Conservation (phyloP, 2,329 filamentous ascomycete genomes). For the Ascosphaera apis region DNA sequence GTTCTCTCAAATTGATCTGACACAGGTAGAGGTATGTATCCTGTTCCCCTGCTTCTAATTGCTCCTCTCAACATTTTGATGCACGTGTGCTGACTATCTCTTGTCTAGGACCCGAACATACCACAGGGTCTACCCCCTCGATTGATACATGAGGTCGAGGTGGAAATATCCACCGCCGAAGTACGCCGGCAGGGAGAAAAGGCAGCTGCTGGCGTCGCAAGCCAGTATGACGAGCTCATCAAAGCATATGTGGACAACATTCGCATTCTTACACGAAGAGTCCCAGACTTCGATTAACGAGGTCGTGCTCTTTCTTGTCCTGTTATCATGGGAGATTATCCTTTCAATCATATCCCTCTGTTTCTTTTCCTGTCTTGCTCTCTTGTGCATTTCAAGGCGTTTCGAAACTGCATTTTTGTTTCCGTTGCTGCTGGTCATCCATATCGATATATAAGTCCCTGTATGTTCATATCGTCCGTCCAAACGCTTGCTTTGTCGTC, state of each 20-base stretch:
- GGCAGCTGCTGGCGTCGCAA: conserved; percentile 15
- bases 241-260: conserved; percentile 28
- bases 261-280: conserved; percentile 20
- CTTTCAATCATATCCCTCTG: too few species aligned
- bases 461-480: too few species aligned
- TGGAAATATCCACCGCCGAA: conserved; percentile 24
- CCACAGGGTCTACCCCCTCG: conserved; percentile 3
- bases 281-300: conserved; percentile 8
- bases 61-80: not conserved
- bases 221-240: conserved; percentile 23
- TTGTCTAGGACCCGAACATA: too few species aligned
- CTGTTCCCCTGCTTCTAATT: not conserved
- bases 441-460: too few species aligned
- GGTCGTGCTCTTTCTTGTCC: too few species aligned
- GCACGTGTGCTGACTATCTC: not conserved
- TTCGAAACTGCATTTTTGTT: too few species aligned
- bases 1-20: conserved; percentile 75
- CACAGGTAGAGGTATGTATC: conserved; percentile 43
- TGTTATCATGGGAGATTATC: too few species aligned
- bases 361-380: too few species aligned
- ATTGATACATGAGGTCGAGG: conserved; percentile 26
- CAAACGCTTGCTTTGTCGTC: too few species aligned
- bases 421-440: too few species aligned
- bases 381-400: too few species aligned
- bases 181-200: conserved; percentile 22